Evolutionary conservation across 2,329 filamentous ascomycete genomes (phyloP).

Genomic region (Neofusicoccum parvum): DNA sequence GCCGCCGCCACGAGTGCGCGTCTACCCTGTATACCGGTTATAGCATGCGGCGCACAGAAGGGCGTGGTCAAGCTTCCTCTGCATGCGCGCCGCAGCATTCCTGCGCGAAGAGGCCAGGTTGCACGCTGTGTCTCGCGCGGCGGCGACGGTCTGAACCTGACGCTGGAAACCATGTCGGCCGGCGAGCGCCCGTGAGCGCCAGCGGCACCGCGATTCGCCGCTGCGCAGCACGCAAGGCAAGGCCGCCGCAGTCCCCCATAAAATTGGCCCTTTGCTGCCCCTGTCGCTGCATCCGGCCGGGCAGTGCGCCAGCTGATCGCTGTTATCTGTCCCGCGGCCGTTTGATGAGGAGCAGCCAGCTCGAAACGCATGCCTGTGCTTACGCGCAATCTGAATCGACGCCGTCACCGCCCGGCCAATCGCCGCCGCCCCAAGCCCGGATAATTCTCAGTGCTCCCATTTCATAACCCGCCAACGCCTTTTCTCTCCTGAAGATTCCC

Average conservation of each 20-base stretch:
- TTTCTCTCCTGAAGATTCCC: conserved; percentile 20
- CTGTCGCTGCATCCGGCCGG: conserved; percentile 21
- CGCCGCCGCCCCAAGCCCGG: conserved; percentile 16
- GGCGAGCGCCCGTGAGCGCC: conserved; percentile 8
- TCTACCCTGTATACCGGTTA: not conserved
- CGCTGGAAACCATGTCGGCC: conserved; percentile 3
- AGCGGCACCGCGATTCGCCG: conserved; percentile 14
- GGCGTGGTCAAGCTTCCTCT: not conserved
- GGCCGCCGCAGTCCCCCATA: conserved; percentile 18
- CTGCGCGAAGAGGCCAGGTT: conserved; percentile 17
- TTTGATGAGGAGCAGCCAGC: conserved; percentile 21
- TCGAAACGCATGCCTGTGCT: conserved; percentile 19
- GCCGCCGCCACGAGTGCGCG: conserved; percentile 7
- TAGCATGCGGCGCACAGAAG: not conserved
- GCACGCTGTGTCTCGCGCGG: conserved; percentile 8
- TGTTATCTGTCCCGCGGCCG: conserved; percentile 21
- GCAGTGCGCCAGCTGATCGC: conserved; percentile 19
- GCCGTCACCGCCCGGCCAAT: conserved; percentile 20
- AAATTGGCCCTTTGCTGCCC: conserved; percentile 19
- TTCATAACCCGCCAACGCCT: conserved; percentile 21
- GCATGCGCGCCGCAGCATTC: conserved; percentile 2
- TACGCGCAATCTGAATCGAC: conserved; percentile 22
- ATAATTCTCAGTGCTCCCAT: conserved; percentile 19
- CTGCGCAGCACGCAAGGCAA: conserved; percentile 17
- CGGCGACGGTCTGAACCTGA: conserved; percentile 2